Evolutionary conservation across 805 yeast genomes (phyloP).

Genomic region (Barnettozyma sucrosica): DNA sequence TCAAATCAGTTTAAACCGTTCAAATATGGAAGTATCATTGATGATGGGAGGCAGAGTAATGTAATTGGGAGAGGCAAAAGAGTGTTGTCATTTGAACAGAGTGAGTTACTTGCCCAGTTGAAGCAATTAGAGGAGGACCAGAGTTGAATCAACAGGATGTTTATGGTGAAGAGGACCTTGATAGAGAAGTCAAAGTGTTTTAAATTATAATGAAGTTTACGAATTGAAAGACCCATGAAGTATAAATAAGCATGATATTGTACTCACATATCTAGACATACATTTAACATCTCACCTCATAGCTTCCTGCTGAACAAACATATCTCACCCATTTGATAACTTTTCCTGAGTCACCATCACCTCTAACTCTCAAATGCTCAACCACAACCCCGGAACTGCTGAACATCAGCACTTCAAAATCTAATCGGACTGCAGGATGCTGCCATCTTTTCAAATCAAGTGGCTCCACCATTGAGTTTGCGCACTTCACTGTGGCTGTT

Average conservation of each 20-base stretch:
- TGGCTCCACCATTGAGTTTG: conserved; percentile 14
- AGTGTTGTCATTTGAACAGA: conserved; percentile 47
- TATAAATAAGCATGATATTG: too few relatives aligned
- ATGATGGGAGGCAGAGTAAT: conserved; percentile 3
- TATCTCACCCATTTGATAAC: conserved; percentile 89
- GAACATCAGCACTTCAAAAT: conserved; percentile 66
- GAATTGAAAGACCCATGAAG: background rate
- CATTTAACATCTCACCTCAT: conserved; percentile 62
- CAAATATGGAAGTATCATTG: conserved; percentile 15
- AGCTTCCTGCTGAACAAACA: conserved; percentile 67
- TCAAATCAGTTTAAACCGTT: conserved; percentile 8
- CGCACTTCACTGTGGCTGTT: conserved; percentile 45
- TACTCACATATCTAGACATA: background rate
- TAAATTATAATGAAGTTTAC: background rate
- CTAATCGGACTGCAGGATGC: conserved; percentile 59
- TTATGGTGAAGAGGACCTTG: background rate
- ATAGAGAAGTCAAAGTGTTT: background rate
- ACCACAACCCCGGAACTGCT: conserved; percentile 74
- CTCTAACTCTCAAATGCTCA: conserved; percentile 58
- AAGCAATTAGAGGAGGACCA: conserved; percentile 18
- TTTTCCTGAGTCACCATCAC: conserved; percentile 48
- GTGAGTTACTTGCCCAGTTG: conserved; percentile 42
- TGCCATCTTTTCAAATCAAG: conserved; percentile 6
- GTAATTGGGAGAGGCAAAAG: conserved; percentile 23
- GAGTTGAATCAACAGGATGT: too few relatives aligned